Base-by-base conservation (phyloP, 768 basidiomycete species). In the Tricholoma sp. region DNA sequence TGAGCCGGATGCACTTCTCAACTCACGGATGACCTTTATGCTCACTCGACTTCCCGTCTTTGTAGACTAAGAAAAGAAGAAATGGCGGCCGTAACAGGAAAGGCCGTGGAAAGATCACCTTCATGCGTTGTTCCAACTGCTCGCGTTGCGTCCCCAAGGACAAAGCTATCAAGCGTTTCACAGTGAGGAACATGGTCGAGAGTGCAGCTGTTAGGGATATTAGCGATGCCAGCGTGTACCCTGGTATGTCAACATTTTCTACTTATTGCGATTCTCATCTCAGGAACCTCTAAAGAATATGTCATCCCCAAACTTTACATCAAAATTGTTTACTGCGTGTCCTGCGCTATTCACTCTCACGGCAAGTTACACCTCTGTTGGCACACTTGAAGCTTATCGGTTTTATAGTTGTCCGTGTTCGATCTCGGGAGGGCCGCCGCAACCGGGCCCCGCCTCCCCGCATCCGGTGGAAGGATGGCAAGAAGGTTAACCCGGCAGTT, bases 131-230 rank as follows among this genome's bases (percentile, higher is more conserved):
- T 84, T 95, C 94, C 65, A 99, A 99, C 86, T 99, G 97, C 85
- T 93, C 93, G 70, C 91, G 97, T 66, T 94, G 92, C 73, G 94
- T 97, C 58, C 88, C 82, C 66, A 98, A 98, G 83, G 96, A 98
- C 82, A 98, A 98, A 84, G 96, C 96, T 64, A 97, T 98, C 88
- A 97, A 97, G 81, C 84, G 97, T 53, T 96, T 96, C 85, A 97
- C 95, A 37, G 96, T 98, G 70, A 86, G 94, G 77, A 99, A 99
- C 86, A 98, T 98, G 92, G 94, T 99, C 57, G 96, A 98, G 84
- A 91, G 91, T 70, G 97, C 97, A 46, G 96, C 96, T 55, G 92
- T 98, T 65, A 83, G 95, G 62, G 97, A 99, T 79, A 90, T 99
- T 72, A 91, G 88, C 71, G 97, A 98, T 67, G 94, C 95, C 41